phyloP scores from a whole-genome alignment of 2,329 filamentous ascomycete species.

The Calonectria pseudoreteaudii region DNA sequence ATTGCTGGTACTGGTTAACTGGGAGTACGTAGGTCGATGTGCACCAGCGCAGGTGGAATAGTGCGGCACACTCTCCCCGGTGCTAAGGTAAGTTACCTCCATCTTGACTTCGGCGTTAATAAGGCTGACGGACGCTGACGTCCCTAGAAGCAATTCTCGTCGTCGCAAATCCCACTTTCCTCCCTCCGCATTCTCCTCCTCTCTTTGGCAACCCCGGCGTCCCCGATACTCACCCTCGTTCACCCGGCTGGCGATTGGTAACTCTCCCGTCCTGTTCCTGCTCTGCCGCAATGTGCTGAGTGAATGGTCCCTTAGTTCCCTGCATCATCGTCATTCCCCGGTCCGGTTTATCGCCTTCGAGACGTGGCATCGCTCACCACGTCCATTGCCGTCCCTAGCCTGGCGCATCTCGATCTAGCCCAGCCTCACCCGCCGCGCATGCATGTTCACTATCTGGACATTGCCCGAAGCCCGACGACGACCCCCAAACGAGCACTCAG shows the following conservation, averaged over 20 bases:
- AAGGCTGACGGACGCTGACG: constrained; percentile 28
- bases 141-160: constrained; percentile 12
- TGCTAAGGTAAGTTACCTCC: constrained; percentile 18
- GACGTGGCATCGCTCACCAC: constrained; percentile 18
- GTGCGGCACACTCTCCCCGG: constrained; percentile 12
- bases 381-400: constrained; percentile 1
- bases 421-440: constrained; percentile 4
- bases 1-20: not conserved
- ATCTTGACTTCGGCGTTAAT: constrained; percentile 26
- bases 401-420: constrained; percentile 3
- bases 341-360: constrained; percentile 18
- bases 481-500: constrained; percentile 1
- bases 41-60: constrained; percentile 1
- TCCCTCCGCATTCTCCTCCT: constrained; percentile 1
- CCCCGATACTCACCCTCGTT: constrained; percentile 17
- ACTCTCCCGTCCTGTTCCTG: not conserved
- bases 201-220: constrained; percentile 7
- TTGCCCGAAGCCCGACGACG: not conserved
- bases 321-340: not conserved
- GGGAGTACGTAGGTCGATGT: not conserved
- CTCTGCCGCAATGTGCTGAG: constrained; percentile 16
- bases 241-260: constrained; percentile 23
- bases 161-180: constrained; percentile 21
- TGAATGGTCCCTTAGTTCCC: constrained; percentile 11
- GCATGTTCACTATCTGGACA: not conserved